These are phyloP conservation scores for Barnettozyma hawaiiensis DNA, from an alignment of 1,139 yeast genomes.

Conservation along the genomic window DNA sequence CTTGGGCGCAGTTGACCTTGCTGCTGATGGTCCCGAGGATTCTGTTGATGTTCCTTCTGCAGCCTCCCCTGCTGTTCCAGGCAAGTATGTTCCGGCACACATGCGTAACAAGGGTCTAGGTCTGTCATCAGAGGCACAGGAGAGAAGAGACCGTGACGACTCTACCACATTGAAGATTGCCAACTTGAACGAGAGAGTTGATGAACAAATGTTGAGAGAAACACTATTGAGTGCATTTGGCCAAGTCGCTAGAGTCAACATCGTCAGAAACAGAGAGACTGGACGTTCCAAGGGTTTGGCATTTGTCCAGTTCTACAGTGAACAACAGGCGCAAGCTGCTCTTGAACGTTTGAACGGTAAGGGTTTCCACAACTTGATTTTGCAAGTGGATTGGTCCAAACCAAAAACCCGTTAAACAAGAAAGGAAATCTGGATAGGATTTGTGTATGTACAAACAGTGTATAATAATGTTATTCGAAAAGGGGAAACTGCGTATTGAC, in stretches of 20 bases:
- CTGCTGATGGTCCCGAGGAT: slow-evolving; percentile 33
- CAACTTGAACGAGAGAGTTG: slow-evolving; percentile 81
- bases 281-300: slow-evolving; percentile 96
- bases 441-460: neutral
- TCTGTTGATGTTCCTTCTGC: slow-evolving; percentile 28
- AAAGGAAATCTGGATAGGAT: neutral
- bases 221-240: slow-evolving; percentile 70
- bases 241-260: slow-evolving; percentile 71
- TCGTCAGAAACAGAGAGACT: slow-evolving; percentile 89
- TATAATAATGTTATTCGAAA: neutral
- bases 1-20: slow-evolving; percentile 49
- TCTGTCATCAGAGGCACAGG: slow-evolving; percentile 36
- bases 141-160: slow-evolving; percentile 70
- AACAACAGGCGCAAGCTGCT: slow-evolving; percentile 70
- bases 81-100: slow-evolving; percentile 75
- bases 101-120: slow-evolving; percentile 60
- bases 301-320: slow-evolving; percentile 78
- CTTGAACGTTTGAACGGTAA: slow-evolving; percentile 76
- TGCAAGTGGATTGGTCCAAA: slow-evolving; percentile 63
- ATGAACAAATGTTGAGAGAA: slow-evolving; percentile 74
- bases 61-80: slow-evolving; percentile 26
- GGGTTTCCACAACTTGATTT: slow-evolving; percentile 88
- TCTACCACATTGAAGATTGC: slow-evolving; percentile 85
- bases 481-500: neutral
- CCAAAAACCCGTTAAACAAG: slow-evolving; percentile 25